These are phyloP conservation scores for Blepharisma japonicum DNA, from an alignment of 73 alveolate genomes.

Conservation along the genomic window DNA sequence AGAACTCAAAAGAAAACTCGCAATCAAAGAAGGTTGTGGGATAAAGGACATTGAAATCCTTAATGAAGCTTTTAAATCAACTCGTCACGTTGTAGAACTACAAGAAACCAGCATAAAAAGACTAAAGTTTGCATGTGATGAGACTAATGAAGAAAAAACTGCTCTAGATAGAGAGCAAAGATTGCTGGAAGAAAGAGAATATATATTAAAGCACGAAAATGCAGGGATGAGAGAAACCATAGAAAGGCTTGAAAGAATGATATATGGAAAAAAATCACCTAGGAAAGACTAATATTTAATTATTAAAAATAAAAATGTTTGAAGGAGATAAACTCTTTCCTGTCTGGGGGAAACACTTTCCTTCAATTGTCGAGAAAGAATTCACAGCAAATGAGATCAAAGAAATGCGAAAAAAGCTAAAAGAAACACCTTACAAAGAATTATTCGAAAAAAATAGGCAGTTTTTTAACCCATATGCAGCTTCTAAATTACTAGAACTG, in stretches of 20 bases:
- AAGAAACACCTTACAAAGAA: no score
- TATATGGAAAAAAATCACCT: background rate
- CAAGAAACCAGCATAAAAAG: slow-evolving; percentile 17
- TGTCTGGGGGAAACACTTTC: no score
- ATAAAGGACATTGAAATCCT: background rate
- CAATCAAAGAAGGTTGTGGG: background rate
- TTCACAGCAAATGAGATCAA: no score
- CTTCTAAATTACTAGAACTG: no score
- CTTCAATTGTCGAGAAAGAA: no score
- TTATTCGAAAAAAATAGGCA: no score
- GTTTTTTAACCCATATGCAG: no score
- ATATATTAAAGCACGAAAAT: background rate
- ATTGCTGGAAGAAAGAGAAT: background rate
- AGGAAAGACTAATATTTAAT: no score
- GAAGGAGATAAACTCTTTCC: no score
- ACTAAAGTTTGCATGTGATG: background rate
- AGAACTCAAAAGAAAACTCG: background rate
- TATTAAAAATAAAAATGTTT: no score
- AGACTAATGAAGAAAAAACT: background rate
- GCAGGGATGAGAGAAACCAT: background rate
- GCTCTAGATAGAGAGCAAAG: background rate
- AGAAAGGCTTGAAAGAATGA: slow-evolving; percentile 15
- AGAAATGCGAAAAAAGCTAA: no score
- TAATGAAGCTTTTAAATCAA: slow-evolving; percentile 4
- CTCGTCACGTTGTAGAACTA: slow-evolving; percentile 10